Evolutionary conservation across 441 rosid species (phyloP).

Genomic region (Populus hybrid): DNA sequence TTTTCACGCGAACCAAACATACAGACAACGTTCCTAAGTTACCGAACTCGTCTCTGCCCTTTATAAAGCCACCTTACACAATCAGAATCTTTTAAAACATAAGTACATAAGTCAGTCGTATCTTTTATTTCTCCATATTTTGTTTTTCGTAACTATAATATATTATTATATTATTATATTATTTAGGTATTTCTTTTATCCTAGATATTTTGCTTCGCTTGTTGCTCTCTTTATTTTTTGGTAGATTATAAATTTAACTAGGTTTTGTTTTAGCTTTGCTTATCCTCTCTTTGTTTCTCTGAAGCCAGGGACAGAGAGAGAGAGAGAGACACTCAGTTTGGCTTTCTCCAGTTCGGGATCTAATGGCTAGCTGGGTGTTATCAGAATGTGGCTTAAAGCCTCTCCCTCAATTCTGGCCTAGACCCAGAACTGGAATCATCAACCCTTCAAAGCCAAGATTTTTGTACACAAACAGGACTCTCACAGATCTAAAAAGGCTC

Average conservation of each 20-base stretch:
- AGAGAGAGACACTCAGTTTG: constrained; percentile 8
- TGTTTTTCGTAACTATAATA: not conserved
- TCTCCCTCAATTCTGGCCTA: constrained; percentile 37
- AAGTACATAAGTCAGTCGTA: not conserved
- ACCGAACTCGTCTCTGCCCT: not conserved
- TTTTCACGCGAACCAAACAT: not conserved
- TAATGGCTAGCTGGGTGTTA: constrained; percentile 57
- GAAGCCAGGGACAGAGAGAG: not conserved
- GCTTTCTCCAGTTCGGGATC: constrained; percentile 19
- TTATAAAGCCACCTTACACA: not conserved
- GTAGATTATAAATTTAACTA: not conserved
- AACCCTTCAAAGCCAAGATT: constrained; percentile 23
- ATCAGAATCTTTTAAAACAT: too few relatives aligned
- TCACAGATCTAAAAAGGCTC: constrained; percentile 22
- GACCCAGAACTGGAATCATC: constrained; percentile 35
- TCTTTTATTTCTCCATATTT: not conserved
- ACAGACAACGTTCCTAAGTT: not conserved
- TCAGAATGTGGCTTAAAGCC: constrained; percentile 70
- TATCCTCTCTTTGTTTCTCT: not conserved
- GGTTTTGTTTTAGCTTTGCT: not conserved
- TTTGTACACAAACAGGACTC: constrained; percentile 20
- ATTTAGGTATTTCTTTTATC: not conserved
- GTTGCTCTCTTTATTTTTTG: too few relatives aligned
- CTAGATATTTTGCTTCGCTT: not conserved
- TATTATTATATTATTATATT: too few relatives aligned